Evolutionary conservation across 352 stramenopile genomes (phyloP), one percentile per base, ranked within the genome.

Genomic region (Peronospora farinosa): DNA sequence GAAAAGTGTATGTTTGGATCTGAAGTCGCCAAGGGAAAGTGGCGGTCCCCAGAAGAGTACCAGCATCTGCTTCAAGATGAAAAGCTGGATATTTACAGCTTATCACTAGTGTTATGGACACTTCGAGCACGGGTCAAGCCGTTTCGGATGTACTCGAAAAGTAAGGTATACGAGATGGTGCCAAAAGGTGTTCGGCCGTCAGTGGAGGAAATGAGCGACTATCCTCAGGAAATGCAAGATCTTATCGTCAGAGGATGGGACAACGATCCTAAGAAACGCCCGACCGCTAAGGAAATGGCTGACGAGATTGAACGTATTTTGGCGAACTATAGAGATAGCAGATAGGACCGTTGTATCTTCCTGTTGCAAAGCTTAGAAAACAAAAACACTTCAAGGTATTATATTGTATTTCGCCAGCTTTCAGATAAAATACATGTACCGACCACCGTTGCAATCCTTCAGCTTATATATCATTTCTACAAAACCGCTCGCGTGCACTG

Each of bases 11-110:
- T 59, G 15, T 84, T 88, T 36, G 47, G 63, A 11, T 86, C 83
- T 17, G 54, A 54, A 4, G 71, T 88, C 5, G 45, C n/a, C n/a
- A n/a, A n/a, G n/a, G 82, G 82, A 31, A 86, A 90, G 39, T 93
- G 78, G 78, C 67, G 82, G 3, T 73, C 78, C 12, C 82, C 82
- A 0, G 79, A 93, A 41, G 82, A 93, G 49, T 93, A 88, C 42
- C 19, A 57, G 21, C 43, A 67, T 25, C 8, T 54, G 9, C 44
- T 56, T 12, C 55, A 88, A 10, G 63, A 84, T 46, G 76, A 87
- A n/a, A n/a, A n/a, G n/a, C 10, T n/a, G n/a, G n/a, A n/a, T n/a
- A n/a, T n/a, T n/a, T 89, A 86, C 68, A 86, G 74, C 36, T 61
- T 89, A 15, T 79, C 78, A 7, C 47, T 86, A n/a, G n/a, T n/a